Conservation (phyloP, 306 rosid genomes). For the Erythrophleum fordii region DNA sequence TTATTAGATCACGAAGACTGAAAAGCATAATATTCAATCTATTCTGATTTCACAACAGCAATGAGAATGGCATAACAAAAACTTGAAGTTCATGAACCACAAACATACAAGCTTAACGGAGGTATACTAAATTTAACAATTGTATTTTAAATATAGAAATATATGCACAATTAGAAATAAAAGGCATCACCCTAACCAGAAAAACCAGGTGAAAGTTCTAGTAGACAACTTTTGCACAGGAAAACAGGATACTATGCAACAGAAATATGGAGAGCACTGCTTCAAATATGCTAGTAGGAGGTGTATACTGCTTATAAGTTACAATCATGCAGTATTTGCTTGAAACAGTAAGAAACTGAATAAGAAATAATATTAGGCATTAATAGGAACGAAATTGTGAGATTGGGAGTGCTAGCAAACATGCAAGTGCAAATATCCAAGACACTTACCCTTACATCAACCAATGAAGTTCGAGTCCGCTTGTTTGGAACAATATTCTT, state of each 20-base stretch:
- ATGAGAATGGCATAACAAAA: conserved; percentile 23
- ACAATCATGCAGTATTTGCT: conserved; percentile 24
- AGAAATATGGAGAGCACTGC: conserved; percentile 37
- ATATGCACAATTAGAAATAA: not conserved
- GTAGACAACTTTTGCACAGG: conserved; percentile 29
- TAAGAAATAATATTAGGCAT: conserved; percentile 21
- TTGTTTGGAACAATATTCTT: conserved; percentile 79
- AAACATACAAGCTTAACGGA: conserved; percentile 25
- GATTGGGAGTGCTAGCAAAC: conserved; percentile 4
- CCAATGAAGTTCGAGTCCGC: conserved; percentile 95
- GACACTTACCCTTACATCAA: conserved; percentile 75
- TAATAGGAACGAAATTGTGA: conserved; percentile 23
- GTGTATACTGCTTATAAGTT: not conserved
- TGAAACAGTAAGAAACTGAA: conserved; percentile 32
- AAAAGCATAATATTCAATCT: conserved; percentile 1
- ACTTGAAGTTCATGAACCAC: conserved; percentile 34
- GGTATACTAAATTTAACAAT: conserved; percentile 5
- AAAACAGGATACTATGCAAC: conserved; percentile 31
- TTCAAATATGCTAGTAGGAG: conserved; percentile 32
- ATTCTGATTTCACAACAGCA: conserved; percentile 27
- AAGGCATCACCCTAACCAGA: not conserved
- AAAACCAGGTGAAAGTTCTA: conserved; percentile 24
- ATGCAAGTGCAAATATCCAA: conserved; percentile 22
- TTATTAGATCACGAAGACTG: conserved; percentile 25
- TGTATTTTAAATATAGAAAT: not conserved